phyloP scores from a whole-genome alignment of 768 basidiomycete species.

The Phanerochaete sordida region DNA sequence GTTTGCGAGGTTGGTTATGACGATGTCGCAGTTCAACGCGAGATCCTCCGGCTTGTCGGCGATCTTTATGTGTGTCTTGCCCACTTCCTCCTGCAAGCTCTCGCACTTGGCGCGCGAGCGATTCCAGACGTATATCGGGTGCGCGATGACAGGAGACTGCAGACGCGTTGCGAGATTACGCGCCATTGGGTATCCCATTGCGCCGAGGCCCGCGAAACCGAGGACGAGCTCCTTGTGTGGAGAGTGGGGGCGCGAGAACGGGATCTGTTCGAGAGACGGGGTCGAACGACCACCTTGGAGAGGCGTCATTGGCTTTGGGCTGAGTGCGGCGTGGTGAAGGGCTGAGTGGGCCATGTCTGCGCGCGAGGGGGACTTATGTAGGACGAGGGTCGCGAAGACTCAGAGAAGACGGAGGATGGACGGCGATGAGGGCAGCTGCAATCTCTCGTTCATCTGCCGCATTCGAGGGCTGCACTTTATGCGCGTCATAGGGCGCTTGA shows the following conservation, averaged over 20 bases:
- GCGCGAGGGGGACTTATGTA: neutral
- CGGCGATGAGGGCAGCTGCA: neutral
- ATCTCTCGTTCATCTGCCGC: conserved; percentile 2
- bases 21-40: conserved; percentile 64
- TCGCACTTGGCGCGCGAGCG: conserved; percentile 62
- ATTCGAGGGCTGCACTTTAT: conserved; percentile 1
- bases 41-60: conserved; percentile 57
- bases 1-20: conserved; percentile 69
- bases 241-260: conserved; percentile 60
- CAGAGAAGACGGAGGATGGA: conserved; percentile 1
- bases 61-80: conserved; percentile 48
- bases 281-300: neutral
- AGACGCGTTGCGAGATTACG: conserved; percentile 67
- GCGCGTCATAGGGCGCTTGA: conserved; percentile 7
- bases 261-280: conserved; percentile 15
- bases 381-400: neutral
- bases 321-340: neutral
- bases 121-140: conserved; percentile 73
- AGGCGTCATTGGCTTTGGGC: neutral
- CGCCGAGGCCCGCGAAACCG: conserved; percentile 53
- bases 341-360: neutral
- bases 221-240: conserved; percentile 41
- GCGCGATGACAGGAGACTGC: conserved; percentile 30
- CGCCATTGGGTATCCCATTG: conserved; percentile 77
- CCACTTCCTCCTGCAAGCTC: conserved; percentile 52